These are phyloP conservation scores for Alternaria metachromatica DNA, from an alignment of 2,329 filamentous ascomycete genomes.

Conservation along the genomic window DNA sequence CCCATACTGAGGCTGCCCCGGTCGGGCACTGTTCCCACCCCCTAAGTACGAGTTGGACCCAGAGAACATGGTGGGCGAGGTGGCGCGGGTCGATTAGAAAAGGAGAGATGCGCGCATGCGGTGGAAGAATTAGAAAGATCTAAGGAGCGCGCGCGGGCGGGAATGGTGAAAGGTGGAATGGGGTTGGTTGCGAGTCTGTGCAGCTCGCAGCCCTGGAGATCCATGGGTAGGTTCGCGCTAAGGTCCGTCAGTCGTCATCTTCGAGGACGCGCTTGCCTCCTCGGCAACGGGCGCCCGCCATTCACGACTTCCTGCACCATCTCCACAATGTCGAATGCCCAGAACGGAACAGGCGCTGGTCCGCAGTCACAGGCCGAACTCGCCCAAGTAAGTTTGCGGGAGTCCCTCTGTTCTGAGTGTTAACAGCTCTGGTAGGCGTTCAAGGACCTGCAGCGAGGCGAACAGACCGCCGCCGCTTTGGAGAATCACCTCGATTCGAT, in stretches of 20 bases:
- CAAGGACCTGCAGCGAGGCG: conserved; percentile 61
- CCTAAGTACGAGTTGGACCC: conserved; percentile 86
- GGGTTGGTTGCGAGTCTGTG: conserved; percentile 31
- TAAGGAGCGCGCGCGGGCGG: conserved; percentile 22
- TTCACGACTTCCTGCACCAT: conserved; percentile 17
- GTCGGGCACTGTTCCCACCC: conserved; percentile 76
- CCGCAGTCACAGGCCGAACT: conserved; percentile 42
- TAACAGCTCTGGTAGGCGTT: conserved; percentile 52
- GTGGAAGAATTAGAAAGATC: conserved; percentile 14
- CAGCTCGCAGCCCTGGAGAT: conserved; percentile 30
- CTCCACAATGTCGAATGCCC: conserved; percentile 39
- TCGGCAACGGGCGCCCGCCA: conserved; percentile 14
- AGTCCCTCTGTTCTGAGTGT: background rate
- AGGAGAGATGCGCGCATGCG: conserved; percentile 30
- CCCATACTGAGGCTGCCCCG: conserved; percentile 61
- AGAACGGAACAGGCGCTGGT: conserved; percentile 33
- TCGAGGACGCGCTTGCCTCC: conserved; percentile 16
- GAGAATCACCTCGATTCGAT: conserved; percentile 62
- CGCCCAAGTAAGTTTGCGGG: conserved; percentile 35
- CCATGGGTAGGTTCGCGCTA: conserved; percentile 35
- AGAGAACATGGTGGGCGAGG: conserved; percentile 75
- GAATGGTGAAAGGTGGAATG: conserved; percentile 27
- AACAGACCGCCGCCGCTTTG: conserved; percentile 61
- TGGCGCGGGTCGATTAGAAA: conserved; percentile 27
- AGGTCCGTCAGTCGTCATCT: conserved; percentile 37